phyloP scores from a whole-genome alignment of 2,329 filamentous ascomycete species.

The Colletotrichum brevisporum region DNA sequence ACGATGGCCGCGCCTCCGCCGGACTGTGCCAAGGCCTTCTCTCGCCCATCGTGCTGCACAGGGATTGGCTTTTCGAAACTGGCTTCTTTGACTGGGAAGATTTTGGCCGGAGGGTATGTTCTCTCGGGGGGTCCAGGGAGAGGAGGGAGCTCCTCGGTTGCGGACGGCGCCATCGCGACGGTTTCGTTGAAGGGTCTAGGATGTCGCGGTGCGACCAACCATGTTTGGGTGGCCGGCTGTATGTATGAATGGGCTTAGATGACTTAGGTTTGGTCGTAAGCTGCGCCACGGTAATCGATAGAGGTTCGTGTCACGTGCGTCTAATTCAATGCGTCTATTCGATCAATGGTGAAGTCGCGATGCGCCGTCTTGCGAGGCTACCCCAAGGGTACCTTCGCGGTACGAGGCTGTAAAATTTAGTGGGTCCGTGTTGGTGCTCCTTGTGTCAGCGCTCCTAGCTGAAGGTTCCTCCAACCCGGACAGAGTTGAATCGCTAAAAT shows the following conservation, averaged over 20 bases:
- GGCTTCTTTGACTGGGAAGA: constrained; percentile 74
- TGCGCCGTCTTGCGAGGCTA: constrained; percentile 49
- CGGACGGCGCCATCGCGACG: constrained; percentile 66
- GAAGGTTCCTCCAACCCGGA: background rate
- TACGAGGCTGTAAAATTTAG: constrained; percentile 45
- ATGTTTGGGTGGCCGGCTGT: constrained; percentile 25
- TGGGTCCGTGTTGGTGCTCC: constrained; percentile 22
- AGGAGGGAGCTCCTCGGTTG: constrained; percentile 60
- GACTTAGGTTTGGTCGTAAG: background rate
- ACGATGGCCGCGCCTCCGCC: constrained; percentile 82
- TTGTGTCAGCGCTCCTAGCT: background rate
- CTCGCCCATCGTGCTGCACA: constrained; percentile 76
- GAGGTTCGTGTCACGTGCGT: constrained; percentile 20
- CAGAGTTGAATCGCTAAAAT: too few species aligned
- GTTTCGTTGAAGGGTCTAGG: constrained; percentile 40
- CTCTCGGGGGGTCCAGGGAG: constrained; percentile 57
- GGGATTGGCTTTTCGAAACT: constrained; percentile 70
- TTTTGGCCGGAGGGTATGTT: constrained; percentile 66
- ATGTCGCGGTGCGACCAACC: constrained; percentile 40
- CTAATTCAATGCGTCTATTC: constrained; percentile 33
- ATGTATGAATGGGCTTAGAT: background rate
- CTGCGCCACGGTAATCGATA: background rate
- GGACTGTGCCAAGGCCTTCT: constrained; percentile 71
- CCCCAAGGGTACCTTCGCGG: background rate
- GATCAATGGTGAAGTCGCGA: constrained; percentile 29